Base-by-base conservation (phyloP, 2,329 filamentous ascomycete species). In the Ascocoryne sarcoides region DNA sequence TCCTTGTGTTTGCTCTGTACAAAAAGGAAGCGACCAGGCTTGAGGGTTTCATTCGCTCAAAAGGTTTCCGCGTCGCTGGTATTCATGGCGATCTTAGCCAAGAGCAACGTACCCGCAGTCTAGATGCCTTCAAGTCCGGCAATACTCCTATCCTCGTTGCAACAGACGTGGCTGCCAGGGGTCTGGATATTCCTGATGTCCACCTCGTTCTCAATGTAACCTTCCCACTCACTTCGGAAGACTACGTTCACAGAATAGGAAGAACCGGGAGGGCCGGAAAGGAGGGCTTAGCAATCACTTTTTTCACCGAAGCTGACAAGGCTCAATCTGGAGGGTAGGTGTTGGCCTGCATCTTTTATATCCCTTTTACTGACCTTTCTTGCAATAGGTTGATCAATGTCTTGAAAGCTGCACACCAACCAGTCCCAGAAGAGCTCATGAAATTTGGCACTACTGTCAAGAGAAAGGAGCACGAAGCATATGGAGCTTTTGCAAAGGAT, bases 391-490 rank as follows among this genome's bases (percentile, higher is more conserved):
- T 98, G 54, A 84, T 96, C 68, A 96, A 96, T 61, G 88, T 98
- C 41, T 76, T 98, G 47, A 93, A 84, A 65, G 85, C 80, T n/a
- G 89, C 92, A 17, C 86, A 87, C 50, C 92, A 98, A 64, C 73
- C 79, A 10, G 86, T 98, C 1, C 92, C 92, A 2, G 87, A 95
- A 32, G 84, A 86, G 18, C 69, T 98, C 28, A 71, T 96, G 62
- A 95, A 94, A 66, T 98, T 95, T 54, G 92, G 92, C 56, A 94
- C 88, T 16, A 96, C 90, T 1, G 92, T 98, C 38, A 98, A 96
- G 78, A 95, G 94, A 78, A 96, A 96, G 87, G 76, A 80, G 36
- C 92, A 98, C 66, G 84, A 88, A 57, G 84, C 85, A 35, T 98
- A 96, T 60, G 92, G 92, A 42, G 87, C 88, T 21, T 96, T 96